A percentile compares a stretch with the other conserved stretches of the same genome.
These are phyloP conservation scores for Pseudocercospora fuligena DNA, from an alignment of 2,329 filamentous ascomycete species.

Conservation along the genomic window DNA sequence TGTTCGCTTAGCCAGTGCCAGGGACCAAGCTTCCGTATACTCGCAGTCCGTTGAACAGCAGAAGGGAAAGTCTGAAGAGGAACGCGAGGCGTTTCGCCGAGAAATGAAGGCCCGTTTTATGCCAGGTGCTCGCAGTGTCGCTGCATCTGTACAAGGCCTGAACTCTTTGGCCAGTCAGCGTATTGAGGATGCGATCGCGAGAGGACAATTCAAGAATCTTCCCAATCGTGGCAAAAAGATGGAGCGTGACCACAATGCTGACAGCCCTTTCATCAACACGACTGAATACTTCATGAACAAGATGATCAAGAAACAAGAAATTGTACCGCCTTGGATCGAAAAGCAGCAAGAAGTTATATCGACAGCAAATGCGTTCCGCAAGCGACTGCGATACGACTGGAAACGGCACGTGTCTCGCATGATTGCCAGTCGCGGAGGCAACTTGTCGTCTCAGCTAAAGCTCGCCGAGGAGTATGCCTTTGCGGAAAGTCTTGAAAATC, in stretches of 20 bases:
- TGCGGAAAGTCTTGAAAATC: slow-evolving; percentile 72
- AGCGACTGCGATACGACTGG: slow-evolving; percentile 81
- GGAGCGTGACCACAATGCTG: slow-evolving; percentile 80
- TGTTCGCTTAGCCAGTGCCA: slow-evolving; percentile 60
- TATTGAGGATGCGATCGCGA: slow-evolving; percentile 91
- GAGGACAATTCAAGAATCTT: slow-evolving; percentile 87
- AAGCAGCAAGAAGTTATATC: slow-evolving; percentile 89
- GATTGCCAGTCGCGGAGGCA: slow-evolving; percentile 78
- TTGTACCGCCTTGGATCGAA: slow-evolving; percentile 97
- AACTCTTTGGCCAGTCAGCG: slow-evolving; percentile 84
- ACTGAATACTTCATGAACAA: slow-evolving; percentile 99
- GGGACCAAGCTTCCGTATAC: slow-evolving; percentile 64
- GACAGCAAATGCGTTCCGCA: slow-evolving; percentile 71
- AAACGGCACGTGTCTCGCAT: slow-evolving; percentile 77
- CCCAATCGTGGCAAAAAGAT: slow-evolving; percentile 73
- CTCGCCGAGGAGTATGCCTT: slow-evolving; percentile 74
- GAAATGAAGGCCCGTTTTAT: slow-evolving; percentile 82
- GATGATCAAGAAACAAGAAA: slow-evolving; percentile 94
- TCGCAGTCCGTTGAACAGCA: slow-evolving; percentile 56
- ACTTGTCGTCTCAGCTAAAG: slow-evolving; percentile 72
- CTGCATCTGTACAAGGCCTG: slow-evolving; percentile 77
- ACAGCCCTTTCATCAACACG: slow-evolving; percentile 90
- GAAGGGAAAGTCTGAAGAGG: slow-evolving; percentile 66
- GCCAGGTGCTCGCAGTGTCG: slow-evolving; percentile 72
- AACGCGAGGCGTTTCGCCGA: slow-evolving; percentile 71